These are phyloP conservation scores for Erigeron canadensis DNA, from an alignment of 129 eudicot genomes.

Conservation along the genomic window DNA sequence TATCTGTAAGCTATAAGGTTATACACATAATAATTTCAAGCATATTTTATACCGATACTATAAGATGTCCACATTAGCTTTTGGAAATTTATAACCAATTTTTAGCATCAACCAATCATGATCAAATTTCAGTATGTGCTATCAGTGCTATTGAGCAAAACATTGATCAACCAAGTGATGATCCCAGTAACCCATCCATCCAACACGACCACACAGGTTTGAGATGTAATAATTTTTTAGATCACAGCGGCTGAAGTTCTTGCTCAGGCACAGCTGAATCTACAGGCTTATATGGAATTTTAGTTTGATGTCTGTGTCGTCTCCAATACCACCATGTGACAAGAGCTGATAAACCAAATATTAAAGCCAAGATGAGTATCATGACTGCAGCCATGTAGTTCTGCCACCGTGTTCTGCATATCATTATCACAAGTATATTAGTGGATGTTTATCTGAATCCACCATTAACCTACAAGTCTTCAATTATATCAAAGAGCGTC, in stretches of 20 bases:
- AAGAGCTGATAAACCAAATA: conserved; percentile 46
- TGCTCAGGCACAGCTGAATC: conserved; percentile 57
- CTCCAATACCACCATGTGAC: conserved; percentile 72
- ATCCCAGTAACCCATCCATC: conserved; percentile 19
- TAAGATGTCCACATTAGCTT: conserved; percentile 12
- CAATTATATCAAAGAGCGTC: not conserved
- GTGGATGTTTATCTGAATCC: not conserved
- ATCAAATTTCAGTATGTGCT: conserved; percentile 24
- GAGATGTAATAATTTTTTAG: not conserved
- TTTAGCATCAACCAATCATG: conserved; percentile 15
- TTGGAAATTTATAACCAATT: conserved; percentile 15
- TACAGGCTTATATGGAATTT: conserved; percentile 63
- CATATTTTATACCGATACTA: conserved; percentile 21
- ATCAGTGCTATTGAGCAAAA: conserved; percentile 16
- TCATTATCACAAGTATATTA: conserved; percentile 4
- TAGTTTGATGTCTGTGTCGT: conserved; percentile 42
- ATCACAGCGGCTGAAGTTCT: conserved; percentile 83
- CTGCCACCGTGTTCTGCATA: conserved; percentile 72
- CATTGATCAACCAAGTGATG: conserved; percentile 21
- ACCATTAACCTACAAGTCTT: not conserved
- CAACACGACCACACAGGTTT: conserved; percentile 4
- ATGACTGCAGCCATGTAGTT: conserved; percentile 42
- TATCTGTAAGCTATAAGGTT: not conserved
- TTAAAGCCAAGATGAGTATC: conserved; percentile 30
- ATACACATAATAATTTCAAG: conserved; percentile 15